A percentile compares a stretch with the other conserved stretches of the same genome.
Evolutionary conservation across 2,329 filamentous ascomycete species (phyloP).

Genomic region (Cordyceps militaris): DNA sequence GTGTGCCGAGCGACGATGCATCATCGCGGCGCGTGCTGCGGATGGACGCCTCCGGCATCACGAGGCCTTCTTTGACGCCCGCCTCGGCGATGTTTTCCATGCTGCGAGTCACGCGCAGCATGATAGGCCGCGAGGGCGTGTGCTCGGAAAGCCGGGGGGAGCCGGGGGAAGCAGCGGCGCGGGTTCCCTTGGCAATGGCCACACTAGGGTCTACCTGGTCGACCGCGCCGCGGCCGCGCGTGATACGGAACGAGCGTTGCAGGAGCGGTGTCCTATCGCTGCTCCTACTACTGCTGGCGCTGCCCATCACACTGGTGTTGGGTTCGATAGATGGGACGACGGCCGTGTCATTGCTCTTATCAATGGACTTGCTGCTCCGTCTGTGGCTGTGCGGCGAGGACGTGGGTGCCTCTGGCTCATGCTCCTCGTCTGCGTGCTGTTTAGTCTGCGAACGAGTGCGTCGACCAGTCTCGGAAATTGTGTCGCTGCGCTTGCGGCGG

Average conservation of each 20-base stretch:
- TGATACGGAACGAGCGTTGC: conserved; percentile 19
- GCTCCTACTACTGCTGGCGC: not conserved
- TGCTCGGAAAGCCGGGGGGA: not conserved
- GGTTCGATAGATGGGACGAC: not conserved
- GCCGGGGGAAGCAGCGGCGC: not conserved
- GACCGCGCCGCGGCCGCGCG: conserved; percentile 20
- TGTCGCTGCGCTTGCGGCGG: conserved; percentile 9
- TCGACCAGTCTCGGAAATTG: not conserved
- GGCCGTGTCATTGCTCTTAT: not conserved
- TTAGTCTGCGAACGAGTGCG: conserved; percentile 11
- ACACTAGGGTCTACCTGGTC: conserved; percentile 22
- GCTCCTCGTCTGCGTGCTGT: conserved; percentile 20
- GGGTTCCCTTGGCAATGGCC: conserved; percentile 17
- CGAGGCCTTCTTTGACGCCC: not conserved
- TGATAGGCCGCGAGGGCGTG: conserved; percentile 12
- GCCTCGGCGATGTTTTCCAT: conserved; percentile 13
- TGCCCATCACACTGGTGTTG: not conserved
- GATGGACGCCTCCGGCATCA: conserved; percentile 25
- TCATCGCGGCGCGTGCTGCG: conserved; percentile 6
- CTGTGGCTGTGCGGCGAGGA: conserved; percentile 6
- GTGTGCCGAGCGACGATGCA: not conserved
- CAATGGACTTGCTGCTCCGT: not conserved
- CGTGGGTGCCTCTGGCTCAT: conserved; percentile 22
- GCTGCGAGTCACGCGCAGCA: conserved; percentile 24
- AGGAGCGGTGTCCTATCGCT: conserved; percentile 4